phyloP scores from a whole-genome alignment of 2,329 filamentous ascomycete genomes.

The Pestalotiopsis sp. region DNA sequence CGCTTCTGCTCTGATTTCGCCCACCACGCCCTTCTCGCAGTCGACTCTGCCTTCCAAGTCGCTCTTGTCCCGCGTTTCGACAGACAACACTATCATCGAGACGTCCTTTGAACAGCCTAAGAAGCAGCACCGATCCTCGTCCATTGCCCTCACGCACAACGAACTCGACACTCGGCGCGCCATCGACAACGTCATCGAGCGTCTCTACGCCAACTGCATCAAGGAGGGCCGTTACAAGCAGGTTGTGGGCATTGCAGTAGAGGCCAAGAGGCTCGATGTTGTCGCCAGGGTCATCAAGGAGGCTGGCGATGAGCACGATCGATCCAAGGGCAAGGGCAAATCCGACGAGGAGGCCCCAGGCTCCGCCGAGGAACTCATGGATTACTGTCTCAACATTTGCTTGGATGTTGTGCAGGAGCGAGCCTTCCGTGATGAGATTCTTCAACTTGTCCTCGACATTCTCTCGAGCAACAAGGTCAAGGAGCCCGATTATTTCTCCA shows the following conservation, averaged over 20 bases:
- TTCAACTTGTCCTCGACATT: conserved; percentile 92
- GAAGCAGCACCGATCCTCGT: conserved; percentile 57
- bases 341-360: conserved; percentile 53
- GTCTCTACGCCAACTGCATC: conserved; percentile 90
- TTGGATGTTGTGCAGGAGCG: conserved; percentile 98
- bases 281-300: conserved; percentile 85
- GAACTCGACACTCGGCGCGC: conserved; percentile 73
- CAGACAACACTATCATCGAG: conserved; percentile 65
- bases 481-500: conserved; percentile 92
- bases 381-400: conserved; percentile 93
- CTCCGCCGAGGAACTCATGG: conserved; percentile 89
- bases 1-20: conserved; percentile 74
- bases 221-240: conserved; percentile 86
- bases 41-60: conserved; percentile 93
- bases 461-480: conserved; percentile 82
- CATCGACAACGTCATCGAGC: conserved; percentile 81
- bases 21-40: conserved; percentile 94
- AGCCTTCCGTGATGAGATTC: conserved; percentile 78
- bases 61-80: conserved; percentile 81
- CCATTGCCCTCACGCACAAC: conserved; percentile 68
- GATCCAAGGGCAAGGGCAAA: conserved; percentile 61
- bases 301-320: conserved; percentile 84
- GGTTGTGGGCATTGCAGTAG: conserved; percentile 94
- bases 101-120: conserved; percentile 56
- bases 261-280: conserved; percentile 89